phyloP scores from a whole-genome alignment of 2,329 filamentous ascomycete genomes.

The Didymella pomorum region DNA sequence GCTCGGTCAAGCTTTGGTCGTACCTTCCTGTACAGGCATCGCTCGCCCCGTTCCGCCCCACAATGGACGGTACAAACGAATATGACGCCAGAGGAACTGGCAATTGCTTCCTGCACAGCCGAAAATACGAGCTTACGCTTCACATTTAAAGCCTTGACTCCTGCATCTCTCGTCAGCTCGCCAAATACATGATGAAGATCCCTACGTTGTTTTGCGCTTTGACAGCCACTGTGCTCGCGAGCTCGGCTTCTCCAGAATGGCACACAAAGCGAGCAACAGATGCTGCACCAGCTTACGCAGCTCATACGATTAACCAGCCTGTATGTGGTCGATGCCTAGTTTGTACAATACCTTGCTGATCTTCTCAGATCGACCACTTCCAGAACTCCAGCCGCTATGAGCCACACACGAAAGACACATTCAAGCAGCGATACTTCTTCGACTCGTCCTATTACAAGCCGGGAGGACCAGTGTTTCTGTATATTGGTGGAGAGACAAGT shows the following conservation, averaged over 20 bases:
- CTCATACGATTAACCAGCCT: constrained; percentile 38
- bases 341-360: not conserved
- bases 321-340: constrained; percentile 13
- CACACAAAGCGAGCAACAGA: constrained; percentile 24
- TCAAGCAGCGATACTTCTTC: constrained; percentile 64
- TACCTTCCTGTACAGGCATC: constrained; percentile 26
- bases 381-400: constrained; percentile 52
- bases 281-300: constrained; percentile 27
- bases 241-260: constrained; percentile 10
- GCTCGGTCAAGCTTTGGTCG: constrained; percentile 24
- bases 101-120: constrained; percentile 3
- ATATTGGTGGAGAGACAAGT: constrained; percentile 58
- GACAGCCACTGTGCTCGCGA: constrained; percentile 12
- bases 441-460: constrained; percentile 63
- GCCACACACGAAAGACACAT: constrained; percentile 58
- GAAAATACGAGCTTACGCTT: not conserved
- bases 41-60: constrained; percentile 18
- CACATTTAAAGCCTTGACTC: constrained; percentile 4
- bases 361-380: constrained; percentile 56
- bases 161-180: not conserved
- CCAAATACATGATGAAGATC: constrained; percentile 20
- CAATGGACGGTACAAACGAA: constrained; percentile 7
- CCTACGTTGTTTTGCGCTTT: constrained; percentile 16
- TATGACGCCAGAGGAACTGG: constrained; percentile 18
- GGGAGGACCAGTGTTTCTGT: constrained; percentile 61